Conservation (phyloP, 208 protist species). For the Trypanosoma melophagium region DNA sequence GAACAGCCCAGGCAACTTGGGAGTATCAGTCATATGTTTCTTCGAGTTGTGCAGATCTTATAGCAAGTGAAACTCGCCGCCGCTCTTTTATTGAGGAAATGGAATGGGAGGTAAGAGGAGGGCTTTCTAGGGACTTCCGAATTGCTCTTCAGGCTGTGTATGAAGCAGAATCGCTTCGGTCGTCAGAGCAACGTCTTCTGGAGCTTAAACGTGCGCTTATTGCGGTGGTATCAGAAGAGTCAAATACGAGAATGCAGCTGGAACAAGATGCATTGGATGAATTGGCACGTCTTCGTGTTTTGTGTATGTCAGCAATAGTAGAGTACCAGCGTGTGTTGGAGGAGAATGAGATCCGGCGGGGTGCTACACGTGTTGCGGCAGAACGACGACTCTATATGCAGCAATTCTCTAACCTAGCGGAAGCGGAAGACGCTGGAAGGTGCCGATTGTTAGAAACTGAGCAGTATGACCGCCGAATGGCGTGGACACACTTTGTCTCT, state of each 20-base stretch:
- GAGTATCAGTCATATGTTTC: background rate
- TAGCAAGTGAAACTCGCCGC: background rate
- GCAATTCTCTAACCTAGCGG: background rate
- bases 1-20: background rate
- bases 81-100: slow-evolving; percentile 11
- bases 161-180: slow-evolving; percentile 2
- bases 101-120: background rate
- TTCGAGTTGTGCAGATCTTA: background rate
- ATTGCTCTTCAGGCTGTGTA: background rate
- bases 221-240: slow-evolving; percentile 6
- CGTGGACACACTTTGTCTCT: slow-evolving; percentile 6
- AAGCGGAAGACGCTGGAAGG: slow-evolving; percentile 5
- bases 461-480: background rate
- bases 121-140: slow-evolving; percentile 1
- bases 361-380: background rate
- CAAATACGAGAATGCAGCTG: background rate
- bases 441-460: slow-evolving; percentile 13
- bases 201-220: background rate
- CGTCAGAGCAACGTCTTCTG: background rate
- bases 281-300: slow-evolving; percentile 1
- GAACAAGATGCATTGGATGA: slow-evolving; percentile 3
- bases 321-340: slow-evolving; percentile 4
- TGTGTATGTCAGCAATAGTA: background rate
- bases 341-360: background rate
- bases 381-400: slow-evolving; percentile 6